These are phyloP conservation scores for Verticillium nubilum DNA, from an alignment of 2,329 filamentous ascomycete genomes.

Conservation along the genomic window DNA sequence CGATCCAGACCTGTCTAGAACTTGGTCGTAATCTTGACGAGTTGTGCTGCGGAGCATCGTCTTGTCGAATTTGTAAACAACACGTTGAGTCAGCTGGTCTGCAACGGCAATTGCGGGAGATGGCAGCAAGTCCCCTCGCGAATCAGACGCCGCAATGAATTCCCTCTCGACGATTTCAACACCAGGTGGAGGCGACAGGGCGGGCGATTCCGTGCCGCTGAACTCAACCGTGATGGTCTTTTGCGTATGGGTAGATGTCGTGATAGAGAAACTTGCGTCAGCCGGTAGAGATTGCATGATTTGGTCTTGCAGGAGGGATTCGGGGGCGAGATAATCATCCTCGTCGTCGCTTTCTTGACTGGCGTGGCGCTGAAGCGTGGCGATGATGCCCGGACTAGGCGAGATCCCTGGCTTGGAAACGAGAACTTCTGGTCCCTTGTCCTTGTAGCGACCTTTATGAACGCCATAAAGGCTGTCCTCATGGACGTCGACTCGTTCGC, in stretches of 20 bases:
- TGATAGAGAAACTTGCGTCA: conserved; percentile 54
- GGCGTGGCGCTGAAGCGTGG: conserved; percentile 29
- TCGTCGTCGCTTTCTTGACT: conserved; percentile 14
- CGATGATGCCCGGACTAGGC: conserved; percentile 21
- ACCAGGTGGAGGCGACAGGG: conserved; percentile 50
- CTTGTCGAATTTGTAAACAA: conserved; percentile 55
- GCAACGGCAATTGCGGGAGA: conserved; percentile 15
- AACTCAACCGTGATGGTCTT: conserved; percentile 63
- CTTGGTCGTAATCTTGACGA: conserved; percentile 25
- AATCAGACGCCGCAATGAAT: conserved; percentile 34
- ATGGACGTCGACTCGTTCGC: conserved; percentile 50
- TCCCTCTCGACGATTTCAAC: conserved; percentile 54
- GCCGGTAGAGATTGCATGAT: conserved; percentile 49
- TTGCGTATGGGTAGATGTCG: conserved; percentile 52
- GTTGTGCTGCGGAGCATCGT: conserved; percentile 40
- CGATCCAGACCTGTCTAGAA: conserved; percentile 18
- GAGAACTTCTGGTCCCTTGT: conserved; percentile 11
- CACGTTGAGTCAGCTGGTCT: conserved; percentile 37
- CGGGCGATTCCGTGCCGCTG: conserved; percentile 42
- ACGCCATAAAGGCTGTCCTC: conserved; percentile 28
- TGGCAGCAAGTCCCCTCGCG: conserved; percentile 13
- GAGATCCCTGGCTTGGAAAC: conserved; percentile 16
- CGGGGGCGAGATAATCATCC: conserved; percentile 25
- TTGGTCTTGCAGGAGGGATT: conserved; percentile 44
- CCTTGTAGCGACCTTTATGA: conserved; percentile 18